These are phyloP conservation scores for Nitzschia palea DNA, from an alignment of 108 stramenopile species.

Conservation along the genomic window DNA sequence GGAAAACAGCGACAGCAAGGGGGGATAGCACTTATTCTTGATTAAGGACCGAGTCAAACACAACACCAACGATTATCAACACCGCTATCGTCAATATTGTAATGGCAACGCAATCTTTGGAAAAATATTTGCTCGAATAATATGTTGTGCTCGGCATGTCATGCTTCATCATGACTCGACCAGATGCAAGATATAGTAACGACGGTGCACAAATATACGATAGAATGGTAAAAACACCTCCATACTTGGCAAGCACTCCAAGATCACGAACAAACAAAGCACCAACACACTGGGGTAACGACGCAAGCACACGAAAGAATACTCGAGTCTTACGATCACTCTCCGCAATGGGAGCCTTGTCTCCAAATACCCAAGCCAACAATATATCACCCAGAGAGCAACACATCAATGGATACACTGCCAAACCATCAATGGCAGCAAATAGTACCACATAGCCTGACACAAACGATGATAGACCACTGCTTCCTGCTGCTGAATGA, in stretches of 20 bases:
- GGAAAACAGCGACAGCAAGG: too few relatives aligned
- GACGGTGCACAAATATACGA: slow-evolving; percentile 1
- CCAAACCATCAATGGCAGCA: slow-evolving; percentile 11
- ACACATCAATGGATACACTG: slow-evolving; percentile 9
- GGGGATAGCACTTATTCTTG: too few relatives aligned
- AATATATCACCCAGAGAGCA: slow-evolving; percentile 12
- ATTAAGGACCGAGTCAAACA: background rate
- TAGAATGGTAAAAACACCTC: slow-evolving; percentile 6
- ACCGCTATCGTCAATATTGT: background rate
- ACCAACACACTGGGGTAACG: slow-evolving; percentile 12
- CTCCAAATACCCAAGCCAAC: slow-evolving; percentile 11
- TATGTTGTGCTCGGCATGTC: background rate
- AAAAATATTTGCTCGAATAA: background rate
- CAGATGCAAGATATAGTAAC: slow-evolving; percentile 8
- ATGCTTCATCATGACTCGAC: background rate
- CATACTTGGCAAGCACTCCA: background rate
- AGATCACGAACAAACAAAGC: slow-evolving; percentile 12
- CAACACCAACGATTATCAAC: background rate
- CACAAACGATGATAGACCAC: background rate
- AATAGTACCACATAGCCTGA: slow-evolving; percentile 4
- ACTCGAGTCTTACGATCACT: background rate
- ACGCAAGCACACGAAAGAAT: slow-evolving; percentile 9
- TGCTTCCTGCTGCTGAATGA: background rate
- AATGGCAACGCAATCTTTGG: background rate
- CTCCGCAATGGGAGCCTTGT: background rate